These are phyloP conservation scores for Didymella keratinophila DNA, from an alignment of 2,329 filamentous ascomycete genomes.

Conservation along the genomic window DNA sequence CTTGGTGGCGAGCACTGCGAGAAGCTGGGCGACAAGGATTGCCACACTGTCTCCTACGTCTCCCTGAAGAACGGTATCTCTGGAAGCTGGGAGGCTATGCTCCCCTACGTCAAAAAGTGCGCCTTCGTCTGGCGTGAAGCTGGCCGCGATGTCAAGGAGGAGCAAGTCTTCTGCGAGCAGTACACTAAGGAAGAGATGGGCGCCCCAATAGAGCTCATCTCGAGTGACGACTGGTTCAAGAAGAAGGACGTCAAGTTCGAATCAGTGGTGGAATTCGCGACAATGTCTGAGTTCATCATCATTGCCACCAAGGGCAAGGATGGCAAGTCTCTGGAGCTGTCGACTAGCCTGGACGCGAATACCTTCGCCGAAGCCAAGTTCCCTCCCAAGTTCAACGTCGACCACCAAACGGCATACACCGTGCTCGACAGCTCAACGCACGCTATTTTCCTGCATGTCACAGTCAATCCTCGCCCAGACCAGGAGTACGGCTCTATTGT, in stretches of 20 bases:
- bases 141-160: constrained; percentile 62
- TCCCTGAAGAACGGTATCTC: constrained; percentile 78
- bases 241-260: constrained; percentile 69
- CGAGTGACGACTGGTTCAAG: constrained; percentile 81
- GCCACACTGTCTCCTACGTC: constrained; percentile 77
- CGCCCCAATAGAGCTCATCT: constrained; percentile 73
- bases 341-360: constrained; percentile 84
- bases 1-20: constrained; percentile 75
- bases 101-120: constrained; percentile 79
- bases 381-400: constrained; percentile 81
- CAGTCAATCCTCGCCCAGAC: constrained; percentile 70
- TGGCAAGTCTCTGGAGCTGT: constrained; percentile 73
- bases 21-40: constrained; percentile 60
- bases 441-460: constrained; percentile 92
- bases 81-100: constrained; percentile 72
- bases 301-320: constrained; percentile 76
- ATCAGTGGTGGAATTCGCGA: constrained; percentile 85
- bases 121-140: constrained; percentile 79
- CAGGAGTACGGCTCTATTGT: constrained; percentile 84
- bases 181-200: constrained; percentile 68
- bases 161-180: constrained; percentile 71
- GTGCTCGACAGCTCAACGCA: constrained; percentile 95
- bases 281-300: constrained; percentile 96
- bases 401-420: constrained; percentile 84
- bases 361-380: constrained; percentile 85